A percentile compares a stretch with the other conserved stretches of the same genome.
phyloP scores from a whole-genome alignment of 192 early-diverging fungal genomes.

The Coemansia reversa region DNA sequence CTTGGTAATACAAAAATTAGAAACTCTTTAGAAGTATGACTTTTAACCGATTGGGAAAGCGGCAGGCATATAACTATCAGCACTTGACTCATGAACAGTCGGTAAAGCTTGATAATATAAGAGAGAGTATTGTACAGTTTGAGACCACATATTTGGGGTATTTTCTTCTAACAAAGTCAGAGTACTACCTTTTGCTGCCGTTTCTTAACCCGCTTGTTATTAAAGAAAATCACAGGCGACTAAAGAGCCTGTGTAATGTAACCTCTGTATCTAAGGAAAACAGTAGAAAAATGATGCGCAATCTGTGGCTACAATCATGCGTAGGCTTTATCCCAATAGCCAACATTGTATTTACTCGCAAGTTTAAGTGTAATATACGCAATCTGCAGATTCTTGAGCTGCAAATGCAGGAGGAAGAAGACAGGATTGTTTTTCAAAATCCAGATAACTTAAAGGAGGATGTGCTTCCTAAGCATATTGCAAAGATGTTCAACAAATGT shows the following conservation, averaged over 20 bases:
- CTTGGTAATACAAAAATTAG: no score
- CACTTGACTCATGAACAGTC: constrained; percentile 27
- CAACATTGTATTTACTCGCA: constrained; percentile 38
- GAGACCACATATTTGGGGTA: constrained; percentile 28
- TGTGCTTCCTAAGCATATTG: constrained; percentile 21
- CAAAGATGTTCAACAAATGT: constrained; percentile 27
- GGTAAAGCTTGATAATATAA: constrained; percentile 15
- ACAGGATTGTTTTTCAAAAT: constrained; percentile 7
- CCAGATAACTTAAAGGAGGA: not conserved
- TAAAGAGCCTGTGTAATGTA: constrained; percentile 17
- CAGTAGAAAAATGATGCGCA: constrained; percentile 20
- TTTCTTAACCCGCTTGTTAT: constrained; percentile 44
- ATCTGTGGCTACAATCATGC: constrained; percentile 24
- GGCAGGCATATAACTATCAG: constrained; percentile 22
- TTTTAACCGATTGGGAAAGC: not conserved
- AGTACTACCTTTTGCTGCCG: constrained; percentile 41
- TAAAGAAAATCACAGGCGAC: constrained; percentile 23
- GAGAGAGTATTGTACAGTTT: constrained; percentile 14
- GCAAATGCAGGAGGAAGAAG: constrained; percentile 29
- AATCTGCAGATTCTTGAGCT: constrained; percentile 32
- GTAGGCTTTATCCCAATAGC: constrained; percentile 37
- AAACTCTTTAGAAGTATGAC: constrained; percentile 12
- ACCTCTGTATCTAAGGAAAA: constrained; percentile 6
- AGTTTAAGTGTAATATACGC: constrained; percentile 47
- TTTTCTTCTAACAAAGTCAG: constrained; percentile 28